Conservation (phyloP, 345 rosid species). For the Salix exigua region DNA sequence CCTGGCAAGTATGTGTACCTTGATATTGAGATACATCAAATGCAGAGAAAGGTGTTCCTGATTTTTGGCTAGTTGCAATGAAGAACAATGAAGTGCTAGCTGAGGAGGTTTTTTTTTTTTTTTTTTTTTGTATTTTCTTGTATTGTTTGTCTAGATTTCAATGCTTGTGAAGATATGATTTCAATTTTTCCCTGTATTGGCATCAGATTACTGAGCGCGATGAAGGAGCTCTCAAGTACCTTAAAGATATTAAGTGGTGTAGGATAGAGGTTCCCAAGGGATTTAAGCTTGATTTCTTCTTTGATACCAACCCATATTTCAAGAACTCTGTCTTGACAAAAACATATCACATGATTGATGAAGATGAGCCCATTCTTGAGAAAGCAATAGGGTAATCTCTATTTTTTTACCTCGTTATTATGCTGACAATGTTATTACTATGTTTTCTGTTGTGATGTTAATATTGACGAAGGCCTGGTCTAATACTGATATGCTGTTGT, state of each 20-base stretch:
- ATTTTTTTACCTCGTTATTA: background rate
- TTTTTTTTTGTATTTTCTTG: background rate
- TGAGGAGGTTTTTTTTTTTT: slow-evolving; percentile 74
- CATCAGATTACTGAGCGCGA: slow-evolving; percentile 80
- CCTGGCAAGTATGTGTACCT: background rate
- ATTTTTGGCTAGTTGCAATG: slow-evolving; percentile 90
- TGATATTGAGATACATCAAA: slow-evolving; percentile 12
- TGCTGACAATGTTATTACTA: background rate
- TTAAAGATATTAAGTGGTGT: slow-evolving; percentile 84
- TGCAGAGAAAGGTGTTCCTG: slow-evolving; percentile 94
- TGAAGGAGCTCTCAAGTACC: slow-evolving; percentile 82
- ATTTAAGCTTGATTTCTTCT: slow-evolving; percentile 90
- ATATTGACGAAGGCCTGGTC: background rate
- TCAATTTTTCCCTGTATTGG: background rate
- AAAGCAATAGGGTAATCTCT: slow-evolving; percentile 81
- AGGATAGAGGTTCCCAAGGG: slow-evolving; percentile 88
- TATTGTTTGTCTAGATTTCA: background rate
- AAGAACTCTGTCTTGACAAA: slow-evolving; percentile 79
- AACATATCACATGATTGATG: slow-evolving; percentile 97
- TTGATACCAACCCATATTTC: slow-evolving; percentile 82
- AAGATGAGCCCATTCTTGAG: slow-evolving; percentile 91
- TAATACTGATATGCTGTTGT: background rate
- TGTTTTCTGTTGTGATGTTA: background rate
- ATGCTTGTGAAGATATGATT: background rate
- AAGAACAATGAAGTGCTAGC: slow-evolving; percentile 86